Evolutionary conservation across 129 eudicot genomes (phyloP), one percentile per base, ranked within the genome.

Genomic region (Centaurea solstitialis): DNA sequence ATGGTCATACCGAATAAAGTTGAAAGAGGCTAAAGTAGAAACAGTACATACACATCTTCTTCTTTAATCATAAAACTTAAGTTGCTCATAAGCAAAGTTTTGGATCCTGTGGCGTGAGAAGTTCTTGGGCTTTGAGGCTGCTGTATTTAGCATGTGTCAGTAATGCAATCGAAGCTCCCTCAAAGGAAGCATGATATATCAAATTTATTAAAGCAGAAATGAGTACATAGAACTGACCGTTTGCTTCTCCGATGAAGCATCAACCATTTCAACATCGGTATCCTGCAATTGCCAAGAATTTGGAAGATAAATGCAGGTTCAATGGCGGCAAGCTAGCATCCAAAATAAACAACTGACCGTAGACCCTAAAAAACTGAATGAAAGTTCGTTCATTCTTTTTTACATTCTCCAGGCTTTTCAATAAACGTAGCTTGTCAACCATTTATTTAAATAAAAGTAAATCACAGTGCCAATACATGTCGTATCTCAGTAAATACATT

Each of bases 61-160:
- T 78, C 80, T 37, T 90, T 79, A 41, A 87, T 81, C 10, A 83
- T 53, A 38, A 64, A 94, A 9, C 90, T 79, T 17, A 94, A 77
- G 81, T 92, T 90, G 78, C 91, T 93, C 87, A 86, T 89, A 87
- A 92, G 87, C 69, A 94, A 77, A 30, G 93, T 87, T 79, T 89
- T 90, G n/a, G 94, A 85, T 43, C 92, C 92, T 12, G 85, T 45
- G 40, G 71, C 83, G 75, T 86, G 84, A 68, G 92, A 87, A 23
- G 85, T 79, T 28, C 59, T 70, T 28, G 92, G 89, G 17, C 90
- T 84, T 80, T 88, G 86, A 3, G 91, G 85, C 98, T 94, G 87
- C 88, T 81, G 15, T 9, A 69, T 68, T 57, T 6, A 12, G 8
- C 41, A 45, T 71, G 3, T 76, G 53, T 70, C 43, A 70, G 20